Conservation (phyloP, 768 basidiomycete species). For the Rhizopogon vulgaris region DNA sequence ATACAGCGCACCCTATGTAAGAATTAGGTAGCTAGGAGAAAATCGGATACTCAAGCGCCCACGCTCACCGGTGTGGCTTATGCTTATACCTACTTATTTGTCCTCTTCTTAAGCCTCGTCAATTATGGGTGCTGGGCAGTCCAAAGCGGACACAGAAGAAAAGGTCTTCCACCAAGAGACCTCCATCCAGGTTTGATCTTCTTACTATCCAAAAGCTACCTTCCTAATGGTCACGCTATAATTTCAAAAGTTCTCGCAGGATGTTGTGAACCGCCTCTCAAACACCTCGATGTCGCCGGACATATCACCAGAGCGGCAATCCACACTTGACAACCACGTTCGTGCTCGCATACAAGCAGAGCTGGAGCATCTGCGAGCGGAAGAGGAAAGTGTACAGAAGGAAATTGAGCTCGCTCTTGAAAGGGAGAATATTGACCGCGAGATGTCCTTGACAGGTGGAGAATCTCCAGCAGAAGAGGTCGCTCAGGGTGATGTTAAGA, state of each 20-base stretch:
- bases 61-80: not conserved
- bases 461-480: constrained; percentile 30
- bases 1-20: no score
- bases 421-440: constrained; percentile 82
- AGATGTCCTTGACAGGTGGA: constrained; percentile 47
- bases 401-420: constrained; percentile 78
- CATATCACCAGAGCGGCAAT: constrained; percentile 63
- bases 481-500: constrained; percentile 42
- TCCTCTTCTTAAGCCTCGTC: not conserved
- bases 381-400: constrained; percentile 62
- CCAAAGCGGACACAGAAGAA: constrained; percentile 48
- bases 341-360: constrained; percentile 67
- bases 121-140: constrained; percentile 64
- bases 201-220: not conserved
- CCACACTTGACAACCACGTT: constrained; percentile 67
- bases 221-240: constrained; percentile 1
- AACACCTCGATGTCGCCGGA: constrained; percentile 55
- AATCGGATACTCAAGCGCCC: not conserved
- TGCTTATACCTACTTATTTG: not conserved
- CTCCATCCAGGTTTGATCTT: constrained; percentile 42
- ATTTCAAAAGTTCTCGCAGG: constrained; percentile 69
- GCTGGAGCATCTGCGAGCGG: constrained; percentile 54
- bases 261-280: constrained; percentile 74
- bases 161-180: constrained; percentile 53
- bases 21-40: no score